A percentile compares a stretch with the other conserved stretches of the same genome.
phyloP scores from a whole-genome alignment of 2,329 filamentous ascomycete species.

The Fusarium falciforme region DNA sequence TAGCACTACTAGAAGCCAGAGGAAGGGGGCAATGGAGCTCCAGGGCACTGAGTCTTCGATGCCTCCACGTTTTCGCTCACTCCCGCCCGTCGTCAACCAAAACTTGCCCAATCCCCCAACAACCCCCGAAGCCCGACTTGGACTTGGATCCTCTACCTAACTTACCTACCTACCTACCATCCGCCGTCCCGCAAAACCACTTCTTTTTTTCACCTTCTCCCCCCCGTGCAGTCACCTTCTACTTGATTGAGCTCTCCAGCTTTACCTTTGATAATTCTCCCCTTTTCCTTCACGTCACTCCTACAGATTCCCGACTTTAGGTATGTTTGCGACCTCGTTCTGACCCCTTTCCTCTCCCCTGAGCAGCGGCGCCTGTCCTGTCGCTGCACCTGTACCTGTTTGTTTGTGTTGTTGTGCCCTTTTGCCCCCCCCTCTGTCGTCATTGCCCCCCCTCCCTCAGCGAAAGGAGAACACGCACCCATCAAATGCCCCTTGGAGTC shows the following conservation, averaged over 20 bases:
- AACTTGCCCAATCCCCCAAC: slow-evolving; percentile 46
- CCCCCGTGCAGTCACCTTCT: slow-evolving; percentile 37
- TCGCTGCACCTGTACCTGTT: slow-evolving; percentile 14
- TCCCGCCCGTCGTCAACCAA: slow-evolving; percentile 41
- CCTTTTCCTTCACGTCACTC: slow-evolving; percentile 24
- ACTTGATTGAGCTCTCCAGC: slow-evolving; percentile 31
- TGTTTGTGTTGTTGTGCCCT: slow-evolving; percentile 43
- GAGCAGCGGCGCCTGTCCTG: background rate
- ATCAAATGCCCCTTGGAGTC: slow-evolving; percentile 27
- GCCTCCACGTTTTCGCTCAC: slow-evolving; percentile 47
- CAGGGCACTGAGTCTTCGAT: slow-evolving; percentile 34
- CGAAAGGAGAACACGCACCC: slow-evolving; percentile 39
- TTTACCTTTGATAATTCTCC: slow-evolving; percentile 34
- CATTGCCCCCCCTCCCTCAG: slow-evolving; percentile 49
- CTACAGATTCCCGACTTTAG: slow-evolving; percentile 30
- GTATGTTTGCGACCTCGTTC: slow-evolving; percentile 32
- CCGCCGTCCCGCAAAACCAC: slow-evolving; percentile 40
- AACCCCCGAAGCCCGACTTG: slow-evolving; percentile 38
- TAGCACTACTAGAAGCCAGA: slow-evolving; percentile 10
- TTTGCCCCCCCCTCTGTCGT: slow-evolving; percentile 53
- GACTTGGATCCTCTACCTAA: slow-evolving; percentile 19
- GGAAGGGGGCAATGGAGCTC: background rate
- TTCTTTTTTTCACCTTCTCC: slow-evolving; percentile 44
- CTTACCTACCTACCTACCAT: slow-evolving; percentile 27
- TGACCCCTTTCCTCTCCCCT: slow-evolving; percentile 5